phyloP scores from a whole-genome alignment of 202 grass and related monocot species.

The Dendrocalamus latiflorus region DNA sequence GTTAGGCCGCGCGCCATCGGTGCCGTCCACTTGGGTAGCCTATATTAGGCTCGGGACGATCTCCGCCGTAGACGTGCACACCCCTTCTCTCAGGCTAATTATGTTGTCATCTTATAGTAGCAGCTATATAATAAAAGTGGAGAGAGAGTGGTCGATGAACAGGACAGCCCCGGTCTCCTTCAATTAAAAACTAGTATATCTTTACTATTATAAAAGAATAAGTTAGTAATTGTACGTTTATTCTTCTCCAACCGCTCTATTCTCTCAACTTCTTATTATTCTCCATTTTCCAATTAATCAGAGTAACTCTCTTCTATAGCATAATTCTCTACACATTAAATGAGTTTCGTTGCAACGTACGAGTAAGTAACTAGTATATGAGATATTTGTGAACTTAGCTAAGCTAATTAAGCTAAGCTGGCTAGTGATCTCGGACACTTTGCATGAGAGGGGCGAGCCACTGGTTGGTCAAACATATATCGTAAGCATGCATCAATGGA shows the following conservation, averaged over 20 bases:
- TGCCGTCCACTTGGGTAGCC: conserved; percentile 16
- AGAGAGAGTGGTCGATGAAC: background rate
- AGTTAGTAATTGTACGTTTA: too few species aligned
- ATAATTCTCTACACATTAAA: too few species aligned
- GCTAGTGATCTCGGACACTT: conserved; percentile 25
- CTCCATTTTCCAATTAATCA: too few species aligned
- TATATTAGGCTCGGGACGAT: background rate
- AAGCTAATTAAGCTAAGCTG: background rate
- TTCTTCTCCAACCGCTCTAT: too few species aligned
- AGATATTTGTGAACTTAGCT: conserved; percentile 37
- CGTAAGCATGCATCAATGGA: conserved; percentile 4
- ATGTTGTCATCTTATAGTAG: background rate
- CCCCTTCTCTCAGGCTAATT: background rate
- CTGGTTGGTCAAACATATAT: conserved; percentile 38
- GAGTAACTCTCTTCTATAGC: too few species aligned
- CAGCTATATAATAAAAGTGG: too few species aligned
- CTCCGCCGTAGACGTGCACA: background rate
- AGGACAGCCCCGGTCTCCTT: background rate
- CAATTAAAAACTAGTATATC: background rate
- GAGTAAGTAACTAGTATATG: background rate
- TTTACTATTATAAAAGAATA: too few species aligned
- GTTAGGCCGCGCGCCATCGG: conserved; percentile 19
- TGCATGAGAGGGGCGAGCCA: conserved; percentile 22
- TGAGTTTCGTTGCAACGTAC: too few species aligned
- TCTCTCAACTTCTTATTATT: too few species aligned